Evolutionary conservation across 805 yeast species (phyloP).

Genomic region (Cyberlindnera nakhonratchasimensis): DNA sequence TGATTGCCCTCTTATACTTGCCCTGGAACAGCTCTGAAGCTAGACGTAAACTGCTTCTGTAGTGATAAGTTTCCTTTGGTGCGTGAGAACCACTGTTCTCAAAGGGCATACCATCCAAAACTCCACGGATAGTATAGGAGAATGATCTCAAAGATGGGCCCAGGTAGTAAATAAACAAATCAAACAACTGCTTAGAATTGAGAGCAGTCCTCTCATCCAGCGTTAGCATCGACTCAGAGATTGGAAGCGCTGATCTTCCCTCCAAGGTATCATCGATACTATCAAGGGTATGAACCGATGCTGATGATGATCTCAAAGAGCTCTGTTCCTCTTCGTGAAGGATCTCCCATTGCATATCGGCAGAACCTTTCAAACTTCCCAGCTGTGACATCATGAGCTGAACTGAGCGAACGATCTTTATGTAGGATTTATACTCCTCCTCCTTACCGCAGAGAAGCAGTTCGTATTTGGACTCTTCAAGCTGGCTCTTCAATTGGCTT

Average conservation of each 20-base stretch:
- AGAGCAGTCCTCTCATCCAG: conserved; percentile 21
- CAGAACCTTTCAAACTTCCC: conserved; percentile 65
- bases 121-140: conserved; percentile 58
- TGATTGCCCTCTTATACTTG: conserved; percentile 56
- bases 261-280: conserved; percentile 1
- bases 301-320: background rate
- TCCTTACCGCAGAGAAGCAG: conserved; percentile 52
- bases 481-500: conserved; percentile 34
- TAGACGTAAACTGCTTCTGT: conserved; percentile 41
- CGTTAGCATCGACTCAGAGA: conserved; percentile 11
- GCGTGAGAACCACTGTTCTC: conserved; percentile 33
- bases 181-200: conserved; percentile 46
- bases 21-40: conserved; percentile 55
- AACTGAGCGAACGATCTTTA: conserved; percentile 48
- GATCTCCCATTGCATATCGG: conserved; percentile 61
- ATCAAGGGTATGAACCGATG: conserved; percentile 8
- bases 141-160: conserved; percentile 74
- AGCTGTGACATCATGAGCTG: conserved; percentile 51
- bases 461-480: conserved; percentile 65
- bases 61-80: conserved; percentile 42
- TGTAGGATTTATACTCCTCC: conserved; percentile 44
- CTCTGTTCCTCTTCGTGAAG: conserved; percentile 32
- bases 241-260: conserved; percentile 1
- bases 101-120: conserved; percentile 58
- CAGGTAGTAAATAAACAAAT: conserved; percentile 59